Evolutionary conservation across 768 basidiomycete species (phyloP).

Genomic region (Tylopilus sp.): DNA sequence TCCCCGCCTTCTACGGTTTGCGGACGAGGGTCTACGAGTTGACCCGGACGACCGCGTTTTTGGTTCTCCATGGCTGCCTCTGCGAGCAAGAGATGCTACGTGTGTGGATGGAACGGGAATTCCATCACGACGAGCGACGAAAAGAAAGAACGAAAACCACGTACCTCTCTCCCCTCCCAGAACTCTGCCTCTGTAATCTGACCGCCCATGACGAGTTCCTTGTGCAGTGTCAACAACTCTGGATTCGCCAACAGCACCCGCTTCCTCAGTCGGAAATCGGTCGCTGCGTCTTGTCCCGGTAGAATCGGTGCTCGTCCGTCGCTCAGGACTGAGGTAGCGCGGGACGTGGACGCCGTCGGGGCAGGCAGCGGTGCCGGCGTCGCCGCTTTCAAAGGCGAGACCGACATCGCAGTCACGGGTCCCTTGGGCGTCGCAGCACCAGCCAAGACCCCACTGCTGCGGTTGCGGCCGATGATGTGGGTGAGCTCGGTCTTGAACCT

Average conservation of each 20-base stretch:
- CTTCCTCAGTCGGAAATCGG: slow-evolving; percentile 73
- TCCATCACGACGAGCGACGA: slow-evolving; percentile 4
- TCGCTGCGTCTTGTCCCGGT: slow-evolving; percentile 54
- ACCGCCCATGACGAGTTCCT: slow-evolving; percentile 80
- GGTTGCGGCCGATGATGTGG: slow-evolving; percentile 72
- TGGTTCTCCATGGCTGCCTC: slow-evolving; percentile 72
- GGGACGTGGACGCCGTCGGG: slow-evolving; percentile 50
- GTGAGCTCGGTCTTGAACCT: slow-evolving; percentile 79
- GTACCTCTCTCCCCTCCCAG: slow-evolving; percentile 94
- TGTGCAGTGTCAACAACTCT: slow-evolving; percentile 77
- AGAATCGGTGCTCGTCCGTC: slow-evolving; percentile 52
- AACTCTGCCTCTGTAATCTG: slow-evolving; percentile 93
- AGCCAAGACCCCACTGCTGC: slow-evolving; percentile 33
- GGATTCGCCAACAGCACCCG: slow-evolving; percentile 75
- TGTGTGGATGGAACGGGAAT: not conserved
- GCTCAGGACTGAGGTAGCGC: slow-evolving; percentile 62
- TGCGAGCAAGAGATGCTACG: slow-evolving; percentile 70
- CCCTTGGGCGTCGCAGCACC: slow-evolving; percentile 20
- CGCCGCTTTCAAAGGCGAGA: slow-evolving; percentile 25
- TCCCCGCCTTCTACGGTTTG: slow-evolving; percentile 82
- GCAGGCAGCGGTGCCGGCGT: slow-evolving; percentile 30
- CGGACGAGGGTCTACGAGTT: slow-evolving; percentile 85
- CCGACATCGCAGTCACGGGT: slow-evolving; percentile 13
- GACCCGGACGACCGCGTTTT: slow-evolving; percentile 77
- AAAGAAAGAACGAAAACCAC: slow-evolving; percentile 2